These are phyloP conservation scores for Tetrapisispora pingtungensis DNA, from an alignment of 805 yeast species.

Conservation along the genomic window DNA sequence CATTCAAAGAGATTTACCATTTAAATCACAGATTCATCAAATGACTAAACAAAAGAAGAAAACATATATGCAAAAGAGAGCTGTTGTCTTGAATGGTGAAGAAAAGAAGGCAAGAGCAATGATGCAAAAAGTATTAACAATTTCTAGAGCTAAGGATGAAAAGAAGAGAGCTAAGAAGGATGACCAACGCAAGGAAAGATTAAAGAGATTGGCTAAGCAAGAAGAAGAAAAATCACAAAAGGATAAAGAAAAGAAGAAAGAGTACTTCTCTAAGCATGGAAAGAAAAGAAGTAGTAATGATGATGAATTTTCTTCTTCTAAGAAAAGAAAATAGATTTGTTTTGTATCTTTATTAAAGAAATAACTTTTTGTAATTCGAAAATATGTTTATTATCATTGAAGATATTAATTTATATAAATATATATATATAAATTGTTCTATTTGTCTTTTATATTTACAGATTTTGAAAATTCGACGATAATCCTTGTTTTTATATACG, in stretches of 20 bases:
- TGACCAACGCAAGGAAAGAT: conserved; percentile 63
- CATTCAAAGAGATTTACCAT: conserved; percentile 71
- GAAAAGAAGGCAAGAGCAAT: conserved; percentile 88
- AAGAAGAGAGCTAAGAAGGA: conserved; percentile 64
- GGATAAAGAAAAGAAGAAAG: conserved; percentile 79
- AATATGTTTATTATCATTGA: too few relatives aligned
- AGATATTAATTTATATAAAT: too few relatives aligned
- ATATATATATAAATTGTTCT: too few relatives aligned
- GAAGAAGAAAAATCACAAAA: conserved; percentile 64
- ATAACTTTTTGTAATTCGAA: too few relatives aligned
- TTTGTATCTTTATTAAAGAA: background rate
- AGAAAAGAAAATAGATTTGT: conserved; percentile 8
- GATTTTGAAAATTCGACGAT: too few relatives aligned
- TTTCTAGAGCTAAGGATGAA: conserved; percentile 75
- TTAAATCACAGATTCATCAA: conserved; percentile 78
- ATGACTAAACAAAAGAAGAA: conserved; percentile 81
- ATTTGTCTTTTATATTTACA: background rate
- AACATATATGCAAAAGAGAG: conserved; percentile 80
- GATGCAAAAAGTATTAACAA: conserved; percentile 76
- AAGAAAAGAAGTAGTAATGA: conserved; percentile 43
- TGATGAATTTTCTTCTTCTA: conserved; percentile 15
- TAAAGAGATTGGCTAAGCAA: conserved; percentile 64
- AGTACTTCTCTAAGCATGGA: conserved; percentile 64
- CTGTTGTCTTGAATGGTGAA: conserved; percentile 85
- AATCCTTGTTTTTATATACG: too few relatives aligned